Percentiles rank a stretch among this genome's conserved stretches.
Evolutionary conservation across 1,284 basidiomycete species (phyloP).

Genomic region (Ganoderma lingzhi): DNA sequence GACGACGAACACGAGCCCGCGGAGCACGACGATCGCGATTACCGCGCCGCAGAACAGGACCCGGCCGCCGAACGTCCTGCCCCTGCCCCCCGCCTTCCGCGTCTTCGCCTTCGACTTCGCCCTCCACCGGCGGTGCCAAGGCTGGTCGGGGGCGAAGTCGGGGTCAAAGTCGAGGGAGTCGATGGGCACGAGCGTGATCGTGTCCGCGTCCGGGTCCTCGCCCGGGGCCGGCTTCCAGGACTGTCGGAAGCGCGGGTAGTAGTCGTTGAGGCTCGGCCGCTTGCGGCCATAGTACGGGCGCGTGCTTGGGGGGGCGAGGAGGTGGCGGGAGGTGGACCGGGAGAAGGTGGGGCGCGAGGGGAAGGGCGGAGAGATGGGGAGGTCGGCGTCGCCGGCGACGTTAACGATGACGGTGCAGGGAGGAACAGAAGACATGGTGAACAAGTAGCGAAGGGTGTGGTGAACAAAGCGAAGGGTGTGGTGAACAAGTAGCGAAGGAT

Average conservation of each 20-base stretch:
- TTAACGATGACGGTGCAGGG: slow-evolving; percentile 3
- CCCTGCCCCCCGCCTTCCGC: not conserved
- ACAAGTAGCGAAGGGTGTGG: not conserved
- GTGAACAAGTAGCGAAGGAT: not conserved
- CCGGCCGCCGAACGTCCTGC: not conserved
- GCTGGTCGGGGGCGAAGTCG: not conserved
- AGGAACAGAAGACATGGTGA: slow-evolving; percentile 4
- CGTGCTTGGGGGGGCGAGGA: not conserved
- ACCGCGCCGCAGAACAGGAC: not conserved
- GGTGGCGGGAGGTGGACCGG: not conserved
- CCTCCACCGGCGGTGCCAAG: not conserved
- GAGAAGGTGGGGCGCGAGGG: no score
- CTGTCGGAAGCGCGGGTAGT: not conserved
- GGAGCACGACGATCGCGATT: not conserved
- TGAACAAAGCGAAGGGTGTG: no score
- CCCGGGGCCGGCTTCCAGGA: not conserved
- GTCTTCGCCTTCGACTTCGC: not conserved
- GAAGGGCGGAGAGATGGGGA: slow-evolving; percentile 12
- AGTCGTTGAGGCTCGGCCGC: not conserved
- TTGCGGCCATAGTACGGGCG: not conserved
- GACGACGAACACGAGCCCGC: not conserved
- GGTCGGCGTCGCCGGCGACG: slow-evolving; percentile 7
- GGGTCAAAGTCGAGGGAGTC: not conserved
- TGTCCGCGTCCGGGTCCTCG: not conserved
- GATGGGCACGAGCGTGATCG: slow-evolving; percentile 3